Base-by-base conservation (phyloP, 2,329 filamentous ascomycete species). In the Trematosphaeria pertusa region DNA sequence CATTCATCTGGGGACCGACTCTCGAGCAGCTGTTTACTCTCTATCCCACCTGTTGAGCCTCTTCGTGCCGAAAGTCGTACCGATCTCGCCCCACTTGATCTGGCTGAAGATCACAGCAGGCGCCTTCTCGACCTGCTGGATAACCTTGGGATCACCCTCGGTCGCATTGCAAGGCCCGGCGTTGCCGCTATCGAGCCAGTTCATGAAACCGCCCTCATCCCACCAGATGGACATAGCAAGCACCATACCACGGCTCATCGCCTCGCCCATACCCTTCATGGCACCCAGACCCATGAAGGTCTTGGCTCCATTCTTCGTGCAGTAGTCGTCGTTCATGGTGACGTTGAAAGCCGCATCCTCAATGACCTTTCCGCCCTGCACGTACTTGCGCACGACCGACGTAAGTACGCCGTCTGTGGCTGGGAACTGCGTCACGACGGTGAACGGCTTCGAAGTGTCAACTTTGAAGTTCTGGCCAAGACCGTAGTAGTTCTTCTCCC, bases 371-470 rank as follows among this genome's bases (percentile, higher is more conserved):
- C 82, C 83, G 68, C 82, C 73, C 73, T 88, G 86, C 46, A 86
- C 78, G 68, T 87, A 88, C 70, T 86, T 78, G 59, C 85, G 82
- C 59, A 79, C 80, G 68, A 88, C 85, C 69, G 85, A 79, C 41
- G 73, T 75, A 37, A 87, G 81, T 8, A 74, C 71, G 46, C 85
- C 84, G 48, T 76, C 67, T 38, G 78, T 82, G 43, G 81, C 82
- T 56, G 83, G 70, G 74, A 88, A 88, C 69, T 87, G 85, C 8
- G 85, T 88, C 46, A 87, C 81, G 18, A 88, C 83, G 7, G 85
- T 87, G 58, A 87, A 70, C 59, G 81, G 80, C 64, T 77, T 74
- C 52, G 69, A 79, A 43, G 84, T 85, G 65, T 87, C 81, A 57
- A 88, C 73, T 39, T 74, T 84, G 19, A 60, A 22, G 24, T 28